phyloP scores from a whole-genome alignment of 1,139 yeast species.

The Entelexis sorbosivorans region DNA sequence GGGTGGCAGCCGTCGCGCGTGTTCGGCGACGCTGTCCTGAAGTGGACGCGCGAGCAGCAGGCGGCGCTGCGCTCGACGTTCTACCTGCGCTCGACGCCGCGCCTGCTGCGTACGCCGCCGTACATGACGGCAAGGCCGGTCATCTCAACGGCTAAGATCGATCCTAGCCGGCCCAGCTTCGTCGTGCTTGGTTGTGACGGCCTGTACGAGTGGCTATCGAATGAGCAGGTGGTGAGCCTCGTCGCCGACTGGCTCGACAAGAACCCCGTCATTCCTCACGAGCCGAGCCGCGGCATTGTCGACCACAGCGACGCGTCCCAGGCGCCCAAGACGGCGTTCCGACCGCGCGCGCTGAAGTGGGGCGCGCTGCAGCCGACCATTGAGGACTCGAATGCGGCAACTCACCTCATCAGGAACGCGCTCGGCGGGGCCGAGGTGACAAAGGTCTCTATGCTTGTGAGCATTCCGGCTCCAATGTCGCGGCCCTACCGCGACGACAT shows the following conservation, averaged over 20 bases:
- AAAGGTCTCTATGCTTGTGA: constrained; percentile 73
- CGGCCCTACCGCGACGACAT: constrained; percentile 90
- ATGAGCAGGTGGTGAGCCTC: constrained; percentile 87
- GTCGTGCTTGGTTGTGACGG: constrained; percentile 96
- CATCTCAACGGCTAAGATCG: constrained; percentile 67
- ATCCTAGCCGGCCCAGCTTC: constrained; percentile 65
- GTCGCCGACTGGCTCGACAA: constrained; percentile 78
- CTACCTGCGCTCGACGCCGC: constrained; percentile 75
- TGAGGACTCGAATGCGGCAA: constrained; percentile 80
- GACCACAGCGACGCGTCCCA: constrained; percentile 35
- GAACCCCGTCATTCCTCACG: constrained; percentile 54
- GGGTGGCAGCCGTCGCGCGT: constrained; percentile 96
- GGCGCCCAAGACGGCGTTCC: constrained; percentile 35
- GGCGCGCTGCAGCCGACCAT: constrained; percentile 30
- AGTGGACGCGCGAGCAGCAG: constrained; percentile 67
- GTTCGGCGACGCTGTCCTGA: constrained; percentile 93
- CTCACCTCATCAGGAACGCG: constrained; percentile 89
- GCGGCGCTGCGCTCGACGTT: constrained; percentile 60
- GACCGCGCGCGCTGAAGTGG: constrained; percentile 38
- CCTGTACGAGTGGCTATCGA: constrained; percentile 77
- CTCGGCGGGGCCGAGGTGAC: constrained; percentile 84
- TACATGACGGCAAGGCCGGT: constrained; percentile 96
- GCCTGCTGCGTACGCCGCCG: constrained; percentile 76
- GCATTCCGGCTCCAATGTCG: constrained; percentile 88
- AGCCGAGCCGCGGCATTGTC: constrained; percentile 21